phyloP scores from a whole-genome alignment of 768 basidiomycete genomes.

The Psilocybe cubensis region DNA sequence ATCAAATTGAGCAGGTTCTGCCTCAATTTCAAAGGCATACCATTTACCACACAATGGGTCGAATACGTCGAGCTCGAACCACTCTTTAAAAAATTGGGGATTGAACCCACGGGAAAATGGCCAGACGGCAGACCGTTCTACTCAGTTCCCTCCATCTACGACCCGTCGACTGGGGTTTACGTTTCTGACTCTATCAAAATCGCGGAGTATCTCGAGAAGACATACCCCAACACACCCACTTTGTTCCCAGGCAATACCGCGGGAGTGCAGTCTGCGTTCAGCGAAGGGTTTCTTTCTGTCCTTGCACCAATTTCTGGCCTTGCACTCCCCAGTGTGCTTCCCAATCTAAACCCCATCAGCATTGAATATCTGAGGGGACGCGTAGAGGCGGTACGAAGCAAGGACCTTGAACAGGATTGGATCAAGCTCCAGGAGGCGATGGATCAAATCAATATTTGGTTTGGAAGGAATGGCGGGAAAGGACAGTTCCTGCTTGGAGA shows the following conservation, averaged over 20 bases:
- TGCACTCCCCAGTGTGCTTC: neutral
- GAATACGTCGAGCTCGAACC: neutral
- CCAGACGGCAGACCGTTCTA: conserved; percentile 37
- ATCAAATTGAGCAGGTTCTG: neutral
- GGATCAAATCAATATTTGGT: conserved; percentile 20
- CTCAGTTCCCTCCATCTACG: conserved; percentile 54
- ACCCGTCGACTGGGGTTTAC: conserved; percentile 39
- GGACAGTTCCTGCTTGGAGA: conserved; percentile 34
- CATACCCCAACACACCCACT: conserved; percentile 46
- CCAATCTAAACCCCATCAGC: neutral
- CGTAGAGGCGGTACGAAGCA: neutral
- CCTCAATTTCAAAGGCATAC: neutral
- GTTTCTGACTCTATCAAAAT: conserved; percentile 49
- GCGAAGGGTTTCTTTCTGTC: neutral
- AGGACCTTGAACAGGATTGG: neutral
- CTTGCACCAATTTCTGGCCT: neutral
- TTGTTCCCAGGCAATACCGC: conserved; percentile 32
- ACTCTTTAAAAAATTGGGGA: neutral
- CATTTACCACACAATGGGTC: neutral
- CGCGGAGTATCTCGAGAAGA: conserved; percentile 52
- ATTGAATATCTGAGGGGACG: neutral
- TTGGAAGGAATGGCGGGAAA: conserved; percentile 18
- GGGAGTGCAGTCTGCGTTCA: conserved; percentile 19
- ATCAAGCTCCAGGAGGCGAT: conserved; percentile 7
- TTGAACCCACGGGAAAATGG: conserved; percentile 20